Conservation (phyloP, 2,329 filamentous ascomycete genomes). For the Penicillium sp. region DNA sequence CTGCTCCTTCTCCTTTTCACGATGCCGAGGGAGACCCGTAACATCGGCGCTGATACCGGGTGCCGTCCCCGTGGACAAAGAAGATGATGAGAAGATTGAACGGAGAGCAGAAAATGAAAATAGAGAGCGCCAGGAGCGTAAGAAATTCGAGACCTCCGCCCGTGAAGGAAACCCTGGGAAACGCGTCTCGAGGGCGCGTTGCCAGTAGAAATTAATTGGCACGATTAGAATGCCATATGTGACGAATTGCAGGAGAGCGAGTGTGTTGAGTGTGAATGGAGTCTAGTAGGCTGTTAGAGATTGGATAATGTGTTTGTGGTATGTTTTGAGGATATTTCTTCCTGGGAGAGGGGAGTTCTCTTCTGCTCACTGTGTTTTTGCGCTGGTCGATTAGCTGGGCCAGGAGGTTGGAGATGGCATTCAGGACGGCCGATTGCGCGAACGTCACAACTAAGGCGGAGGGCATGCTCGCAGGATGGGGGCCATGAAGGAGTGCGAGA, state of each 20-base stretch:
- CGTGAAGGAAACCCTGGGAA: constrained; percentile 67
- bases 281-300: constrained; percentile 47
- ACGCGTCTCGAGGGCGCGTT: constrained; percentile 72
- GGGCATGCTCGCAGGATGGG: constrained; percentile 21
- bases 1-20: constrained; percentile 30
- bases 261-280: constrained; percentile 65
- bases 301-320: not conserved
- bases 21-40: constrained; percentile 22
- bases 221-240: constrained; percentile 72
- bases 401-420: constrained; percentile 44
- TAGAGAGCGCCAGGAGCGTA: constrained; percentile 15
- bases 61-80: not conserved
- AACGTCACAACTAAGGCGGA: constrained; percentile 41
- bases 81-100: constrained; percentile 13
- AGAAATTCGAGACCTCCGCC: constrained; percentile 24
- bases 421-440: constrained; percentile 43
- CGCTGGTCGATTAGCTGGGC: constrained; percentile 45
- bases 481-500: constrained; percentile 18
- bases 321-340: not conserved
- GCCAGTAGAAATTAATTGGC: constrained; percentile 86
- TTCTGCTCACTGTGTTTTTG: constrained; percentile 35
- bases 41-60: constrained; percentile 6
- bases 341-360: not conserved
- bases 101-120: constrained; percentile 20
- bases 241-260: constrained; percentile 75